phyloP scores from a whole-genome alignment of 495 filamentous ascomycete species.

The Aspergillus sclerotioniger region DNA sequence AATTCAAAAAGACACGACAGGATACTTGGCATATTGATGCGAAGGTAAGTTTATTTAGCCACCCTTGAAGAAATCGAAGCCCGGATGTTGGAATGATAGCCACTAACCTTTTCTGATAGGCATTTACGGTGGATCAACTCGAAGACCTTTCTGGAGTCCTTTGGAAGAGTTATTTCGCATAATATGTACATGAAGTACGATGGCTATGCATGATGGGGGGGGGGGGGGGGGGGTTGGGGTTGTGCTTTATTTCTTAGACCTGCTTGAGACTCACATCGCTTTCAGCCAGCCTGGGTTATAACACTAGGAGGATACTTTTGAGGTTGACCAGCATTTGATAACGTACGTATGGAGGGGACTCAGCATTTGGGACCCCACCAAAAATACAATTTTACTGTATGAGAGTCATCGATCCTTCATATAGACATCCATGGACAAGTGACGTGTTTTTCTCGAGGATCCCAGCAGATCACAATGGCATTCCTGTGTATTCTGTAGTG shows the following conservation, averaged over 20 bases:
- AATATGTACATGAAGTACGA: not conserved
- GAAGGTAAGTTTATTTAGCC: slow-evolving; percentile 64
- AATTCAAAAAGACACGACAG: slow-evolving; percentile 99
- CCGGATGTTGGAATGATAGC: no score
- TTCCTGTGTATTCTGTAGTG: not conserved
- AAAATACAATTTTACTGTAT: not conserved
- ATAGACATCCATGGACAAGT: no score
- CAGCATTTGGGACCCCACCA: not conserved
- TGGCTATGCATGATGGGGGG: not conserved
- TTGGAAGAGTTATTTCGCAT: slow-evolving; percentile 99
- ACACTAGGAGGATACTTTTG: not conserved
- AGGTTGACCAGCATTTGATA: not conserved
- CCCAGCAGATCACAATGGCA: no score
- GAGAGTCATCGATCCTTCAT: no score
- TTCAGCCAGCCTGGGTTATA: not conserved
- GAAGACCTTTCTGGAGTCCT: slow-evolving; percentile 95
- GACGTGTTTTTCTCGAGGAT: no score
- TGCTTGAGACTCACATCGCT: not conserved
- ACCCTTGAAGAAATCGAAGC: not conserved
- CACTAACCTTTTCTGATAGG: slow-evolving; percentile 54
- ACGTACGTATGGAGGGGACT: not conserved
- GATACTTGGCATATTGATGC: slow-evolving; percentile 98
- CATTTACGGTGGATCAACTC: slow-evolving; percentile 86
- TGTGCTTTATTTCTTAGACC: not conserved
- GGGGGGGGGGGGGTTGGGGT: not conserved